Base-by-base conservation (phyloP, 352 stramenopile species). In the Blastocystis sp. region DNA sequence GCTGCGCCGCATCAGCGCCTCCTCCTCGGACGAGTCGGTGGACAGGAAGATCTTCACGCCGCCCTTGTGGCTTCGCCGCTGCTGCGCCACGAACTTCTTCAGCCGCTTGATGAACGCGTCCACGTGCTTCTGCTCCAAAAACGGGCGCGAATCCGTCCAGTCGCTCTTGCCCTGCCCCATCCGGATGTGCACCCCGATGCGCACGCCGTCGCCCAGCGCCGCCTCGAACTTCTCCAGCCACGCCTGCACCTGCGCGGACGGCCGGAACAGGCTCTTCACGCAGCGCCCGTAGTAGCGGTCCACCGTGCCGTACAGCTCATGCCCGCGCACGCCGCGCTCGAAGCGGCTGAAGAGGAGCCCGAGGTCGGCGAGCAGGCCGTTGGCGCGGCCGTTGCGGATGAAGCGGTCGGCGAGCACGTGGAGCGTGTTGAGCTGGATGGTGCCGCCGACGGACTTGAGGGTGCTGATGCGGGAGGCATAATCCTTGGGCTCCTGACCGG, bases 321-420 rank as follows among this genome's bases (percentile, higher is more conserved):
- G 53, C 19, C 43, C 74, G 17, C 45, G 21, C 5, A 56, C 14
- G 17, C 52, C 10, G 7, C 56, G 4, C 11, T 60, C 53, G 23
- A 62, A 19, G 17, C 52, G 23, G 23, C 41, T 53, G 17, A n/a
- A 19, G 21, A 84, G 21, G 5, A 84, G 34, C 3, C 74, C 74
- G 10, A 48, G 14, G 23, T 52, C 28, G n/a, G 21, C 21, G 23
- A 69, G 45, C n/a, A 66, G 60, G 48, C 34, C 19, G 28, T 17
- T 23, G 41, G 67, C 69, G 5, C 21, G 14, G 5, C 56, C 23
- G 45, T 7, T 28, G 21, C 56, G 19, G 19, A 84, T 48, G 60
- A 84, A 59, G 2, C 74, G 74, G 34, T 84, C 74, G n/a, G 74
- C 53, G n/a, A 52, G 67, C 34, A 84, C 74, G 45, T 84, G 74